Conservation (phyloP, 2,329 filamentous ascomycete genomes). For the Gremmenia infestans region DNA sequence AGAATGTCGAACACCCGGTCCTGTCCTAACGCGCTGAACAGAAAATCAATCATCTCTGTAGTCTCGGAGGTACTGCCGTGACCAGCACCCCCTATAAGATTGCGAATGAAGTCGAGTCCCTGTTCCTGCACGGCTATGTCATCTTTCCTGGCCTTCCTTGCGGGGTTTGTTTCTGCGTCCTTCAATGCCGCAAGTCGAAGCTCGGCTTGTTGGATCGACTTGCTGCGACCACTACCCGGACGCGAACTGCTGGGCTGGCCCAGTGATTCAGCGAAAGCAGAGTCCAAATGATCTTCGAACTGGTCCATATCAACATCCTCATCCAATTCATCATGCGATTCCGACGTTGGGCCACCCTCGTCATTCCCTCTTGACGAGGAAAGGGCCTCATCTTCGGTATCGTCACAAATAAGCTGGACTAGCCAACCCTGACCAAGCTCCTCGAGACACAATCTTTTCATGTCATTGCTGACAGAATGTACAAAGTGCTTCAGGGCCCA, state of each 20-base stretch:
- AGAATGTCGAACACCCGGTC: constrained; percentile 77
- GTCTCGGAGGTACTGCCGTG: constrained; percentile 47
- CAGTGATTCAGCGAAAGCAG: constrained; percentile 18
- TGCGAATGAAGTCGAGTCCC: constrained; percentile 82
- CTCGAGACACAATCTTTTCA: constrained; percentile 74
- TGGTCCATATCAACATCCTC: constrained; percentile 55
- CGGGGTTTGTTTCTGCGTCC: constrained; percentile 63
- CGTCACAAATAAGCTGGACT: constrained; percentile 67
- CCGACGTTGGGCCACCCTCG: constrained; percentile 12
- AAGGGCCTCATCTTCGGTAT: constrained; percentile 50
- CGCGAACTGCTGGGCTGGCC: constrained; percentile 18
- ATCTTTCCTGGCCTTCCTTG: constrained; percentile 65
- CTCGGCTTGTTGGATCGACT: constrained; percentile 44
- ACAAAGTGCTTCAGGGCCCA: constrained; percentile 95
- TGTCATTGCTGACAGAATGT: constrained; percentile 61
- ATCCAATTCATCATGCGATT: constrained; percentile 41
- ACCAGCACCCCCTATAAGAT: constrained; percentile 66
- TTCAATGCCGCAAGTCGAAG: constrained; percentile 47
- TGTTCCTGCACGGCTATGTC: constrained; percentile 87
- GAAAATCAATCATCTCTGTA: constrained; percentile 75
- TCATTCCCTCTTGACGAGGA: constrained; percentile 33
- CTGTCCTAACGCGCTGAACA: constrained; percentile 72
- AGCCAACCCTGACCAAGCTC: constrained; percentile 77
- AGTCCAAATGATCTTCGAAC: constrained; percentile 37
- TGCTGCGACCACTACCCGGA: constrained; percentile 27